Evolutionary conservation across 176 grass and related monocot genomes (phyloP).

Genomic region (Olyra latifolia): DNA sequence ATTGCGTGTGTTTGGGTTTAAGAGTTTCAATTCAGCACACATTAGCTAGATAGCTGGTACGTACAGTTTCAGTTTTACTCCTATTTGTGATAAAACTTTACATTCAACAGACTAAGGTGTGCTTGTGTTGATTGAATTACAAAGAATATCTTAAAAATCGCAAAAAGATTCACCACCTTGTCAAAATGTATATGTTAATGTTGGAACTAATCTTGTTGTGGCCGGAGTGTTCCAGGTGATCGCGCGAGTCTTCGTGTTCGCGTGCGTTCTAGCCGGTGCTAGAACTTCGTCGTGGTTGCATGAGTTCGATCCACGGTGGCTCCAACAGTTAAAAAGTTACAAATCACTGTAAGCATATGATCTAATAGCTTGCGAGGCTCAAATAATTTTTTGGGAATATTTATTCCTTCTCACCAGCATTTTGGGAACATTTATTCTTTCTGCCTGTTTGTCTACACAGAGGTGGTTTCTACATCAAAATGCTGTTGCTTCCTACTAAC

Average conservation of each 20-base stretch:
- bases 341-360: conserved; percentile 16
- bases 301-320: no score
- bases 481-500: conserved; percentile 34
- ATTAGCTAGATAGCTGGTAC: not conserved
- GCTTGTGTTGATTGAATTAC: conserved; percentile 17
- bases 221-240: no score
- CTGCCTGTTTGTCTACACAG: conserved; percentile 36
- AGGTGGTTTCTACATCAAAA: conserved; percentile 36
- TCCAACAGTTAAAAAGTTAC: no score
- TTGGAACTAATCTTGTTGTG: no score
- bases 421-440: conserved; percentile 47
- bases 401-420: conserved; percentile 38
- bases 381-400: conserved; percentile 12
- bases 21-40: not conserved
- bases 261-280: no score
- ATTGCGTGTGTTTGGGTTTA: not conserved
- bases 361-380: conserved; percentile 23
- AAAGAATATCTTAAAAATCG: not conserved
- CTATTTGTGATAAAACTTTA: not conserved
- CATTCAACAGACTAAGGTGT: conserved; percentile 6
- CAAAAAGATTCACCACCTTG: conserved; percentile 27
- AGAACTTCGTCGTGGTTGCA: no score
- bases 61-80: conserved; percentile 11
- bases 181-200: conserved; percentile 23
- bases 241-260: no score